phyloP scores from a whole-genome alignment of 2,329 filamentous ascomycete species.

The Fusarium sp. region DNA sequence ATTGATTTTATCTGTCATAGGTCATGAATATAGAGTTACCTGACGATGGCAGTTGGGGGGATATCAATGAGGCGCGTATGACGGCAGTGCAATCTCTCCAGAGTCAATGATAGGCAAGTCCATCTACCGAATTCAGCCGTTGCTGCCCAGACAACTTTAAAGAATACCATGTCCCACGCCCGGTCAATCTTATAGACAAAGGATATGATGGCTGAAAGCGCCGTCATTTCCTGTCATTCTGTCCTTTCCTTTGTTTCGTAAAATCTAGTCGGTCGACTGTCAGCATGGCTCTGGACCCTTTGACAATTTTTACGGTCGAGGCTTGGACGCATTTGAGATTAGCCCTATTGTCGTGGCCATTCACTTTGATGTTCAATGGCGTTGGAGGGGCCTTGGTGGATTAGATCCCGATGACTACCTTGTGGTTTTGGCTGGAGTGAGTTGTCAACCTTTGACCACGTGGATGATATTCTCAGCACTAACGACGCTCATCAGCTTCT shows the following conservation, averaged over 20 bases:
- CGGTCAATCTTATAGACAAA: background rate
- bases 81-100: background rate
- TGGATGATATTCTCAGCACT: background rate
- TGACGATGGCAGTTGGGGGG: background rate
- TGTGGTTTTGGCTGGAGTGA: background rate
- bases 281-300: background rate
- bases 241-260: background rate
- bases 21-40: background rate
- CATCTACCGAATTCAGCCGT: background rate
- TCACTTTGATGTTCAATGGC: background rate
- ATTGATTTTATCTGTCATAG: background rate
- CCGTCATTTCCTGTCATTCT: background rate
- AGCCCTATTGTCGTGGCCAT: background rate
- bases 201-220: background rate
- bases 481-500: background rate
- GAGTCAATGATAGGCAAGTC: background rate
- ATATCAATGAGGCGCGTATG: background rate
- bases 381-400: background rate
- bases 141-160: background rate
- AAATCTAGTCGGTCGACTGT: background rate
- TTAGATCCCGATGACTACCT: background rate
- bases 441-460: background rate
- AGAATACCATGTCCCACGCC: background rate
- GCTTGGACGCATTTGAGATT: background rate
- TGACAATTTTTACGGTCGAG: background rate